Conservation (phyloP, 2,329 filamentous ascomycete species). For the Neofusicoccum sp. region DNA sequence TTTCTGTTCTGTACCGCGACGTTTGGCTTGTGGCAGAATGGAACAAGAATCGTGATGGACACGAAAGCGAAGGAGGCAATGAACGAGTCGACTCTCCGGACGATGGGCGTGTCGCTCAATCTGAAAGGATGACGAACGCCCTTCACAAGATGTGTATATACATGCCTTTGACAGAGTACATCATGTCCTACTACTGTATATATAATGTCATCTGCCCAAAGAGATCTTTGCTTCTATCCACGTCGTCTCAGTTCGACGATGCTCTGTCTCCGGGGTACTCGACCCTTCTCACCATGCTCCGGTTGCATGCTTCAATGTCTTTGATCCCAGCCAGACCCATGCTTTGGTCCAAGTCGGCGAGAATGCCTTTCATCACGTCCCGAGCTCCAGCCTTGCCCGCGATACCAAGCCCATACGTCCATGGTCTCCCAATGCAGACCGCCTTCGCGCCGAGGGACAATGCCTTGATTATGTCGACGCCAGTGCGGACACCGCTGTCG, state of each 20-base stretch:
- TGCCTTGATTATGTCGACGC: conserved; percentile 53
- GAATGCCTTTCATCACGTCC: conserved; percentile 25
- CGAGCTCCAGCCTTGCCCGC: conserved; percentile 56
- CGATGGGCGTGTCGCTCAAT: too few relatives aligned
- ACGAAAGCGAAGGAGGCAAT: too few relatives aligned
- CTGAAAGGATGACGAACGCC: too few relatives aligned
- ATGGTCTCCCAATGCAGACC: conserved; percentile 58
- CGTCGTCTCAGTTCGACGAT: not conserved
- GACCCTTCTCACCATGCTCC: not conserved
- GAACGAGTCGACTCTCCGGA: too few relatives aligned
- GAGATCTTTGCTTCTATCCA: not conserved
- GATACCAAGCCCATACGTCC: conserved; percentile 58
- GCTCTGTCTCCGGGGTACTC: conserved; percentile 12
- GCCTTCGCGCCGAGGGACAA: conserved; percentile 56
- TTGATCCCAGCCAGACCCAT: conserved; percentile 28
- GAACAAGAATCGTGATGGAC: too few relatives aligned
- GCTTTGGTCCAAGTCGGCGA: conserved; percentile 26
- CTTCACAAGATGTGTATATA: too few relatives aligned
- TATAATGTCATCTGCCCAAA: too few relatives aligned
- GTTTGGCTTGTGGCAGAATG: too few relatives aligned
- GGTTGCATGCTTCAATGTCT: conserved; percentile 20
- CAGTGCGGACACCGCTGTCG: conserved; percentile 51
- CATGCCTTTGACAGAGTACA: too few relatives aligned
- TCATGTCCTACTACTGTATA: too few relatives aligned
- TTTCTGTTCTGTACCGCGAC: too few relatives aligned